Percentiles rank a stretch among this genome's conserved stretches.
phyloP scores from a whole-genome alignment of 169 alveolate species.

The Perkinsus olseni region DNA sequence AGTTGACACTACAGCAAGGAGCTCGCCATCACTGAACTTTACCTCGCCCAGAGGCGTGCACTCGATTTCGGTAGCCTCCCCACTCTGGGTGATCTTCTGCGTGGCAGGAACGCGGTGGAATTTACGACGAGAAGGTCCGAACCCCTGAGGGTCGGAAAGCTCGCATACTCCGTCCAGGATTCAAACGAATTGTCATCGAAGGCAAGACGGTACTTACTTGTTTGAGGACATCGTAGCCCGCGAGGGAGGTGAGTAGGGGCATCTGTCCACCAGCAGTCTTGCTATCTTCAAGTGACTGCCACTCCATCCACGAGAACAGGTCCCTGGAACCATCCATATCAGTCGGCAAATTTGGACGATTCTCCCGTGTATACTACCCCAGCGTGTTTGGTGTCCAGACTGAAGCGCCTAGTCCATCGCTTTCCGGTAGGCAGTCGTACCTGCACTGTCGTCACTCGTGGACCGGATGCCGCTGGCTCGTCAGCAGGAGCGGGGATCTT shows the following conservation, averaged over 20 bases:
- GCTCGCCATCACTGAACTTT: not conserved
- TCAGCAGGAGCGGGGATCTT: not conserved
- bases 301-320: not conserved
- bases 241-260: not conserved
- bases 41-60: not conserved
- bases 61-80: not conserved
- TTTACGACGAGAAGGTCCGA: not conserved
- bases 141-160: not conserved
- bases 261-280: not conserved
- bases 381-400: not conserved
- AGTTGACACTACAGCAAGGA: not conserved
- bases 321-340: not conserved
- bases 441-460: not conserved
- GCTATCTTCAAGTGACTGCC: not conserved
- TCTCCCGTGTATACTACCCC: not conserved
- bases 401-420: not conserved
- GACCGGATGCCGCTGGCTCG: not conserved
- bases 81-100: not conserved
- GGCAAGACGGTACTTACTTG: not conserved
- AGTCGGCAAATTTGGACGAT: not conserved
- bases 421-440: not conserved
- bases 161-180: too few relatives aligned
- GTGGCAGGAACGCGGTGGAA: not conserved
- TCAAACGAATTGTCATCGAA: too few relatives aligned
- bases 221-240: not conserved